Base-by-base conservation (phyloP, 306 rosid species). In the Vigna trinervia region DNA sequence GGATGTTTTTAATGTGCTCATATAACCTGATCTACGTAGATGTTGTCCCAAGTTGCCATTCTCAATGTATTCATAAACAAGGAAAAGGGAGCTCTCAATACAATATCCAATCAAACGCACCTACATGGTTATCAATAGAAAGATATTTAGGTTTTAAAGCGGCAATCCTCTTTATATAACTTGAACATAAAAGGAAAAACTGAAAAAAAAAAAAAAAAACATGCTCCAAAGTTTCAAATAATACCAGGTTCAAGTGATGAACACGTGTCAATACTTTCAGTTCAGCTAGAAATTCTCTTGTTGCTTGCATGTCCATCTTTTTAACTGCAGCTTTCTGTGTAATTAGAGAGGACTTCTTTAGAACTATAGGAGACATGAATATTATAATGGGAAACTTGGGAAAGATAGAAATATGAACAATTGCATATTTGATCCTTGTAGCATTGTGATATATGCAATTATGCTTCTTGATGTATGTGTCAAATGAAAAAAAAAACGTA, bases 61-160 rank as follows among this genome's bases (percentile, higher is more conserved):
- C 47, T 93, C 97, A 72, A 93, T 89, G 86, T 83, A 94, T 80
- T 94, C 98, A 51, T 94, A 94, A 36, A 94, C 97, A 34, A 94
- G 81, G 77, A 94, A 94, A 64, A 94, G 96, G 62, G 93, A 92
- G 15, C 81, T 88, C 83, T 90, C 85, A 17, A 86, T 82, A 19
- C 98, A 94, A 75, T 92, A 94, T 53, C 98, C 98, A 43, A 94
- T 94, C 90, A 94, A 84, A 46, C 96, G 92, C 88, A 94, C 98
- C 98, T 91, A 81, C 83, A 86, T 26, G 60, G 72, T 50, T 53
- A 38, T 48, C 45, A 12, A 47, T 53, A 34, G 15, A 11, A 43
- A 41, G 62, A 50, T 60, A 46, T 15, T 45, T 23, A 45, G 70
- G 70, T 74, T 61, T n/a, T 61, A 61, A 60, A 32, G n/a, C 60